Base-by-base conservation (phyloP, 73 alveolate genomes). In the Paramecium tetraurelia region DNA sequence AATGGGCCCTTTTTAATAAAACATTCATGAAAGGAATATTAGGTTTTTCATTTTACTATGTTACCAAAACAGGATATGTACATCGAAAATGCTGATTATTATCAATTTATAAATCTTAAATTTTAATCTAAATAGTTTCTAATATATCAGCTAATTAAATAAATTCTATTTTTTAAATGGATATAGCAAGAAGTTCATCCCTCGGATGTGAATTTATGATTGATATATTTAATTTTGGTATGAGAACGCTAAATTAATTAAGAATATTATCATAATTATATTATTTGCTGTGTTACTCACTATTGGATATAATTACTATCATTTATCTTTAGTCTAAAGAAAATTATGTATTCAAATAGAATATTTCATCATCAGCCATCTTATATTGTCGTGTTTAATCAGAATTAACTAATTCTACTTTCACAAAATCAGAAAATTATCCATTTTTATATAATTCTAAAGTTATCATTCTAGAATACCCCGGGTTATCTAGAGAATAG, bases 401-500 rank as follows among this genome's bases (percentile, higher is more conserved):
- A 9, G 90, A 41, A 80, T 80, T 80, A 20, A 22, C 43, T 41
- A 80, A 48, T 44, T 80, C 76, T 20, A 80, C 57, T 48, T 80
- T 80, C 16, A 41, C 70, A 80, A 80, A 41, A 80, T 80, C 90
- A 48, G 31, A 20, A 14, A 80, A 80, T 80, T 20, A 44, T 43
- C 72, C 70, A 80, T 80, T 35, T 48, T 46, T 11, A 80, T 80
- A 80, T 18, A 80, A 80, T 80, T 80, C 90, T 22, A 80, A 14
- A 18, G 90, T 80, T 4, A 80, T 21, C 33, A 14, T 22, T 48
- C 57, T 80, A 21, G 22, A 1, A 24, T 40, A 80, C 0, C 63
- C 70, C 2, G 90, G 90, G 21, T 80, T 80, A 35, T 80, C 90
- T 31, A 80, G 48, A 0, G 90, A 80, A 80, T 80, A 80, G 7